Evolutionary conservation across 179 eudicot genomes (phyloP).

Genomic region (Gypsophila paniculata): DNA sequence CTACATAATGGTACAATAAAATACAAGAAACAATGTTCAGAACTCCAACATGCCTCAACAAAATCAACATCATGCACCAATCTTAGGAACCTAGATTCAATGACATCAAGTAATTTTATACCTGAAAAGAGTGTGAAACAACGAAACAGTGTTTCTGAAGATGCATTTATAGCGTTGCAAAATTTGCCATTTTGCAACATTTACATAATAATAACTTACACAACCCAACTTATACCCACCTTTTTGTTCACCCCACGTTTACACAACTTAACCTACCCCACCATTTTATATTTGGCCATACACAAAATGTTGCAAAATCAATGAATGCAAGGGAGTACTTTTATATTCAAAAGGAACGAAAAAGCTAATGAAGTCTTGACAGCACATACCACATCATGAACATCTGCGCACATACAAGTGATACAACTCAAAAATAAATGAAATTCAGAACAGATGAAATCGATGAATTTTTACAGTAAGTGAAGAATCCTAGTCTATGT

Average conservation of each 20-base stretch:
- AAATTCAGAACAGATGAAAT: too few relatives aligned
- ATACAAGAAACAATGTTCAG: background rate
- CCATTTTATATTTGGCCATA: too few relatives aligned
- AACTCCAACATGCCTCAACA: background rate
- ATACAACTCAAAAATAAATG: too few relatives aligned
- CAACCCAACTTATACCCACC: too few relatives aligned
- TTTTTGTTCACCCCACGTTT: too few relatives aligned
- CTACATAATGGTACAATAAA: slow-evolving; percentile 30
- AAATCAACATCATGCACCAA: background rate
- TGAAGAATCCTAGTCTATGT: slow-evolving; percentile 1
- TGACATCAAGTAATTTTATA: background rate
- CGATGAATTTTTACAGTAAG: background rate
- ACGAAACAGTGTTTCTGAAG: background rate
- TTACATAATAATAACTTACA: too few relatives aligned
- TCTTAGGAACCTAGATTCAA: background rate
- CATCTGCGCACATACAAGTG: background rate
- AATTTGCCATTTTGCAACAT: too few relatives aligned
- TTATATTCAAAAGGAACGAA: background rate
- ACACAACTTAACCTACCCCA: too few relatives aligned
- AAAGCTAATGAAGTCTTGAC: too few relatives aligned
- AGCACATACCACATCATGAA: background rate
- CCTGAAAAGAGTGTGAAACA: background rate
- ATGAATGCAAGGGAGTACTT: too few relatives aligned
- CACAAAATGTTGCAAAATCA: too few relatives aligned
- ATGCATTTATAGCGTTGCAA: too few relatives aligned